phyloP scores from a whole-genome alignment of 1,284 basidiomycete genomes.

The Heterobasidion annosum region DNA sequence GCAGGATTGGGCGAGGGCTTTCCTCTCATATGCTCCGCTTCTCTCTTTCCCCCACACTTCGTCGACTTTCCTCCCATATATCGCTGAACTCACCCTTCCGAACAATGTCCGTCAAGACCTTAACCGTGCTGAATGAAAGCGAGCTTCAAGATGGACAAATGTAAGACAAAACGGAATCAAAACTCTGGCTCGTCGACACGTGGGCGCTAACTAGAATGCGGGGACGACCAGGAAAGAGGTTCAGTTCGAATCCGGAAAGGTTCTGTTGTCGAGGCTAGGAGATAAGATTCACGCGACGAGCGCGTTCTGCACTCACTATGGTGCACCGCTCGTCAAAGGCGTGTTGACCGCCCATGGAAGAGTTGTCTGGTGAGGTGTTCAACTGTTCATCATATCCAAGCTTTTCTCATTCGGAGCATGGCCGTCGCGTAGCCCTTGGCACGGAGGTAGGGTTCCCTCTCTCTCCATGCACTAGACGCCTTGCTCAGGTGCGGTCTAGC shows the following conservation, averaged over 20 bases:
- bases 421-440: constrained; percentile 64
- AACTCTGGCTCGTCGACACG: not conserved
- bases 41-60: not conserved
- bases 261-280: constrained; percentile 72
- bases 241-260: constrained; percentile 71
- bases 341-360: constrained; percentile 74
- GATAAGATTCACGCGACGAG: constrained; percentile 74
- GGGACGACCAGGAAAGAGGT: constrained; percentile 63
- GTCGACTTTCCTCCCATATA: not conserved
- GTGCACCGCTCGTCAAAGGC: constrained; percentile 78
- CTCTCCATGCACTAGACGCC: not conserved
- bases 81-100: not conserved
- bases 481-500: constrained; percentile 33
- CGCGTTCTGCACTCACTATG: constrained; percentile 87
- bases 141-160: constrained; percentile 76
- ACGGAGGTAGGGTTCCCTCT: constrained; percentile 52
- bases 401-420: constrained; percentile 2
- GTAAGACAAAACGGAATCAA: constrained; percentile 26
- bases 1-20: not conserved
- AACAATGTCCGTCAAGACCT: constrained; percentile 39
- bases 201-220: constrained; percentile 1
- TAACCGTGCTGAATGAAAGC: constrained; percentile 54
- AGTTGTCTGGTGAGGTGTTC: constrained; percentile 59
- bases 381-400: not conserved
- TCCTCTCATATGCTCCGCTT: not conserved